Base-by-base conservation (phyloP, 2,329 filamentous ascomycete genomes). In the Pestalotiopsis sp. region DNA sequence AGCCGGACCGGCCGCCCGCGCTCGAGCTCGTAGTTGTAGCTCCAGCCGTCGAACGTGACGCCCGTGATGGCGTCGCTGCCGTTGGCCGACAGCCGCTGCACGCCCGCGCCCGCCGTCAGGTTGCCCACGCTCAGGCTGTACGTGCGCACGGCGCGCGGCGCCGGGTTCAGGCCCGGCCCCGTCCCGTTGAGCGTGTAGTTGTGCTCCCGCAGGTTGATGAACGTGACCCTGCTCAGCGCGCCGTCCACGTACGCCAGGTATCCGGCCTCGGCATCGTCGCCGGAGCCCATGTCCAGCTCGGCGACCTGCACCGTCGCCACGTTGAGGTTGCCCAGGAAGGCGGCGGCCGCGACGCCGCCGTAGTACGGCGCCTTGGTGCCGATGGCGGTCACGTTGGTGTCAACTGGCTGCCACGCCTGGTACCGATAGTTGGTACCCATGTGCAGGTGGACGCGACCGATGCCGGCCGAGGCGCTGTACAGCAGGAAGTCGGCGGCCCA, bases 291-390 rank as follows among this genome's bases (percentile, higher is more conserved):
- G 5, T 90, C 73, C 2, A 75, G 60, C 65, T 86, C 81, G n/a
- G 82, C 79, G 27, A 91, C 80, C 13, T 81, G 80, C 3, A 86
- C 80, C 14, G 78, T 71, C 25, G 71, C 70, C 3, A 70, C 68
- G 3, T 72, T 75, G 11, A 82, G 73, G 68, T 85, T 77, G 1
- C 85, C 84, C 2, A 91, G 76, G 72, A 89, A 86, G 1, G 85
- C 83, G 0, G 89, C 88, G 1, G 88, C 86, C 40, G 85, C 85
- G 17, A 90, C 79, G 75, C 87, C 88, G 17, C 87, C 89, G 72
- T 92, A 91, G 76, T 90, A 92, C 0, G 89, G 89, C 0, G 89
- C 80, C 74, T 90, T 90, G 23, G 89, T 91, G 14, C 88, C 89
- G 2, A 83, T 80, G 7, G 80, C 79, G 0, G 84, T 84, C 14